A percentile compares a stretch with the other conserved stretches of the same genome.
phyloP scores from a whole-genome alignment of 2,329 filamentous ascomycete genomes.

The Chrysoporthe austroafricana region DNA sequence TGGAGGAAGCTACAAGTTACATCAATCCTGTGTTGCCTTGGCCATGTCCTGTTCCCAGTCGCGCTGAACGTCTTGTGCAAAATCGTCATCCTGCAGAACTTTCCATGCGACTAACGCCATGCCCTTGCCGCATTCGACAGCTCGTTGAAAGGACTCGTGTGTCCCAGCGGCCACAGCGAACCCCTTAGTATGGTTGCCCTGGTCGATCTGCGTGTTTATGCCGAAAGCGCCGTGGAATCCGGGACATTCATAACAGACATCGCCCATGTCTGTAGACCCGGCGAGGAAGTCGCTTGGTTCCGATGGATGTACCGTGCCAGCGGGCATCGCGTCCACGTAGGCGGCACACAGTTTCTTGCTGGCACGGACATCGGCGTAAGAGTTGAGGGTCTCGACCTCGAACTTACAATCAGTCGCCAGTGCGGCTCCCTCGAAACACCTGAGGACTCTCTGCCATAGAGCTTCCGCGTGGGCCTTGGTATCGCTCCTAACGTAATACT shows the following conservation, averaged over 20 bases:
- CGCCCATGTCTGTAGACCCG: conserved; percentile 45
- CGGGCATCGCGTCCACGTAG: conserved; percentile 37
- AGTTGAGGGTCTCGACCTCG: conserved; percentile 36
- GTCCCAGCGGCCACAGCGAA: conserved; percentile 46
- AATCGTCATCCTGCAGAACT: conserved; percentile 34
- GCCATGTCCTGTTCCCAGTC: conserved; percentile 41
- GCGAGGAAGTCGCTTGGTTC: conserved; percentile 37
- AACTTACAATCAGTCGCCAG: conserved; percentile 41
- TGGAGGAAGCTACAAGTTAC: not conserved
- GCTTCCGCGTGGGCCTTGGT: conserved; percentile 40
- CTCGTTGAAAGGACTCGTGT: conserved; percentile 40
- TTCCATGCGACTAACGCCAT: conserved; percentile 40
- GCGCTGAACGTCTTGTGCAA: conserved; percentile 31
- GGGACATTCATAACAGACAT: conserved; percentile 49
- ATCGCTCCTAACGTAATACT: conserved; percentile 49
- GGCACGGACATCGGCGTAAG: conserved; percentile 37
- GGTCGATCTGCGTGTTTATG: conserved; percentile 40
- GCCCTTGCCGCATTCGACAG: conserved; percentile 39
- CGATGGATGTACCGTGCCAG: conserved; percentile 36
- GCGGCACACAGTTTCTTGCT: conserved; percentile 27
- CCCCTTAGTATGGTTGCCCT: conserved; percentile 47
- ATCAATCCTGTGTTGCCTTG: conserved; percentile 32
- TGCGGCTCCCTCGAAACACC: conserved; percentile 42
- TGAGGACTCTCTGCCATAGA: conserved; percentile 37
- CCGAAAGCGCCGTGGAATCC: conserved; percentile 49